Base-by-base conservation (phyloP, 2,329 filamentous ascomycete genomes). In the Trichoderma gracile region DNA sequence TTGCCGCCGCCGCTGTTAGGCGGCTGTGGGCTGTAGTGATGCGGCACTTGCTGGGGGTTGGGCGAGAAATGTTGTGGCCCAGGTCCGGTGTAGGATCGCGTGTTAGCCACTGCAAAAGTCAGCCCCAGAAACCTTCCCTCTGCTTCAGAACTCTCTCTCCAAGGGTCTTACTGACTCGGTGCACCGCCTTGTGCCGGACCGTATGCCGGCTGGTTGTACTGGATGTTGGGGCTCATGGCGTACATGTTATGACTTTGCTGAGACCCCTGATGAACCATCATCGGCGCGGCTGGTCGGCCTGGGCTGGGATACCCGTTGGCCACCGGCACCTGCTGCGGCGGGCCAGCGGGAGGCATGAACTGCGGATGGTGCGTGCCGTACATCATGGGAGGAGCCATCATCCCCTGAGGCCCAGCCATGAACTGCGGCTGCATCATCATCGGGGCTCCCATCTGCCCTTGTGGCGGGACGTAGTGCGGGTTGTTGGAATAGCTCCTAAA, bases 181-280 rank as follows among this genome's bases (percentile, higher is more conserved):
- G 84, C 87, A 68, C 71, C 75, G 53, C 86, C 85, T 69, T 90
- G 90, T 69, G 90, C 90, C 38, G 86, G 85, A 65, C 82, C 81
- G 76, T 89, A 93, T 60, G 87, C 86, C 43, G 90, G 89, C 73
- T 92, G 90, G 72, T 88, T 89, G 73, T 89, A 91, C 73, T 89
- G 89, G 77, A 89, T 84, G 60, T 82, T 88, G 49, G 89, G 89
- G 71, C 88, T 90, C 88, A 93, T 91, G 68, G 85, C 90, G 81
- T 85, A 93, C 78, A 81, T 86, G 71, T 80, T 87, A 74, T 96
- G 92, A 46, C 93, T 93, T 75, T 96, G 93, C 73, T 97, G 94
- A 30, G 93, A 97, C 63, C 92, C 92, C 78, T 97, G 92, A 69
- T 93, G 93, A 72, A 89, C 91, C 94, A 98, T 98, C 88, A 96